A percentile compares a stretch with the other conserved stretches of the same genome.
Conservation (phyloP, 352 stramenopile genomes). For the Elongisporangium undulatum region DNA sequence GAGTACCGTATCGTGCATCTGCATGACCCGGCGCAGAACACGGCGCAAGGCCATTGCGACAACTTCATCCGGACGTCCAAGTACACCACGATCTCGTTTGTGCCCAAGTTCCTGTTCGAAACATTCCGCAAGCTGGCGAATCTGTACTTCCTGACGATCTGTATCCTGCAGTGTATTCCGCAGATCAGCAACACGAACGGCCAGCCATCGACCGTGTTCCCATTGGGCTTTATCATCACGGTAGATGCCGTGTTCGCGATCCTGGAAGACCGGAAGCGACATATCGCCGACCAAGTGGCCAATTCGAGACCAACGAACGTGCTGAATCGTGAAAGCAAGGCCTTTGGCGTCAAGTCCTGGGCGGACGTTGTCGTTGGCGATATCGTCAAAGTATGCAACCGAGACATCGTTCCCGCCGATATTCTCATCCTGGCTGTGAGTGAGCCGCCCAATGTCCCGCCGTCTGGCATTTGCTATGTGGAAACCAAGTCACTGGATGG, state of each 20-base stretch:
- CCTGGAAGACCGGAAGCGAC: slow-evolving; percentile 86
- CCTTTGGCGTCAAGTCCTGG: slow-evolving; percentile 65
- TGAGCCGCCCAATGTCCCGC: slow-evolving; percentile 49
- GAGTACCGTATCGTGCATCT: slow-evolving; percentile 64
- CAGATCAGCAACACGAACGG: slow-evolving; percentile 89
- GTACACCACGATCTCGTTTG: slow-evolving; percentile 86
- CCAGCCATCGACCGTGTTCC: slow-evolving; percentile 82
- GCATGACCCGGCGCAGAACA: slow-evolving; percentile 50
- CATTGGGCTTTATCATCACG: slow-evolving; percentile 89
- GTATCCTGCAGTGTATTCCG: slow-evolving; percentile 82
- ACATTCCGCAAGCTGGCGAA: slow-evolving; percentile 91
- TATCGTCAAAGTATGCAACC: slow-evolving; percentile 74
- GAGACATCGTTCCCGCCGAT: slow-evolving; percentile 80
- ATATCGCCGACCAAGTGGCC: slow-evolving; percentile 76
- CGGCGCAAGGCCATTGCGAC: slow-evolving; percentile 58
- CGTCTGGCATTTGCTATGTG: slow-evolving; percentile 82
- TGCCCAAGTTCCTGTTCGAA: slow-evolving; percentile 91
- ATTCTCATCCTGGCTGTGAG: slow-evolving; percentile 79
- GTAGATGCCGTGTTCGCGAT: slow-evolving; percentile 87
- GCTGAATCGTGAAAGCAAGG: slow-evolving; percentile 33
- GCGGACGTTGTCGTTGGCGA: slow-evolving; percentile 85
- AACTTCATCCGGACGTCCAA: slow-evolving; percentile 92
- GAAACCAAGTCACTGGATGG: slow-evolving; percentile 91
- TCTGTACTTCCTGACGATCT: slow-evolving; percentile 92
- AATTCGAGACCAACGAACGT: slow-evolving; percentile 71